Evolutionary conservation across 2,329 filamentous ascomycete genomes (phyloP), one percentile per base, ranked within the genome.

Genomic region (Calonectria ilicicola): DNA sequence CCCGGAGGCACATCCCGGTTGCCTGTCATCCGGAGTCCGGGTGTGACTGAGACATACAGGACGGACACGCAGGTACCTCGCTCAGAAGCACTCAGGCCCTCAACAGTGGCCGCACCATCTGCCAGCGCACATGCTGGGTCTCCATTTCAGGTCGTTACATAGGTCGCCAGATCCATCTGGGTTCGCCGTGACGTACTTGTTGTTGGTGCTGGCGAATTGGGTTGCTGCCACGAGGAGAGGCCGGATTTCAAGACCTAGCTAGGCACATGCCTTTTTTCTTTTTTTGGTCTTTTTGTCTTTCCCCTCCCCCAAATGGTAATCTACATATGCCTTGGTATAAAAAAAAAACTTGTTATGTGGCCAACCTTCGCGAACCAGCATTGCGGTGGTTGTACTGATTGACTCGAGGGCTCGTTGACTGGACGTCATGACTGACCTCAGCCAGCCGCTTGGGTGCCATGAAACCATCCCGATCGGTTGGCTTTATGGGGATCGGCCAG

Each of bases 21-120:
- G 70, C 46, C 71, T 74, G 73, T 74, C 73, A 75, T 69, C 65
- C 65, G 68, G 71, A 72, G 40, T 68, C 71, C 60, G 71, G 64
- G 46, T 67, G 66, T 29, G 67, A 69, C 71, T 75, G 71, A 75
- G 73, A 75, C 73, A 72, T 67, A 73, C 73, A 73, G 71, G 35
- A 49, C 27, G 72, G 47, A 69, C 63, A 71, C 68, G 72, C 73
- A 75, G 68, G 72, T 75, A 47, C 44, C 44, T 47, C 44, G 44
- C n/a, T 14, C 12, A 23, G 23, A 32, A 32, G 49, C 49, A 29
- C 49, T 66, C 47, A 35, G 56, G 47, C 64, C 10, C 40, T 26
- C 42, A 44, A 47, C 35, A 32, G 26, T 53, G 47, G 64, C 64
- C 49, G 49, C 63, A 40, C 63, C 29, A 70, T 60, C 49, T 70